Evolutionary conservation across 2,329 filamentous ascomycete genomes (phyloP).

Genomic region (Exophiala spinifera): DNA sequence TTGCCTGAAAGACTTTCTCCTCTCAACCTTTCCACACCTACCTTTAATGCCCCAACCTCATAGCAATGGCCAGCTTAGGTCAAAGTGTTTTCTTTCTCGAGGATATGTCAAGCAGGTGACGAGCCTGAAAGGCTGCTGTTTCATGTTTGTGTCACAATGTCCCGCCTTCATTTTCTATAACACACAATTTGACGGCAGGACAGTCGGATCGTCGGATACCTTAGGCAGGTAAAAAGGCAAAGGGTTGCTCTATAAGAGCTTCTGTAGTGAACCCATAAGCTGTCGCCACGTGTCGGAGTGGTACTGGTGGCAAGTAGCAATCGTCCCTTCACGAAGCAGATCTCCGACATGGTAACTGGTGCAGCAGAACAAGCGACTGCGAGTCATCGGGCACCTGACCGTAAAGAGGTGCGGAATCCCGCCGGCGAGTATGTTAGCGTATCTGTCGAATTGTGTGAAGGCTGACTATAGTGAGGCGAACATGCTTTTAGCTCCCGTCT

Average conservation of each 20-base stretch:
- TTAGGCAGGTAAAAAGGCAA: background rate
- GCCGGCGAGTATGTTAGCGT: conserved; percentile 15
- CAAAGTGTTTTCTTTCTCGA: too few species aligned
- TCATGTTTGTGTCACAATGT: too few species aligned
- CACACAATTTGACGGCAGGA: too few species aligned
- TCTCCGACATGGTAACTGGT: conserved; percentile 2
- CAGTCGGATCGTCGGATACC: background rate
- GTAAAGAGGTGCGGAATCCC: conserved; percentile 9
- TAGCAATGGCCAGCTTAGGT: too few species aligned
- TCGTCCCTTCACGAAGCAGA: background rate
- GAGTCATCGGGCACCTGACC: conserved; percentile 20
- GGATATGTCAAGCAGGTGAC: too few species aligned
- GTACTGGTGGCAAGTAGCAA: conserved; percentile 11
- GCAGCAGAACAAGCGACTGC: conserved; percentile 3
- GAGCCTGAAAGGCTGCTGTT: too few species aligned
- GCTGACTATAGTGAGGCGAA: conserved; percentile 24
- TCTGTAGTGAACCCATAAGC: background rate
- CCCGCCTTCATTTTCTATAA: too few species aligned
- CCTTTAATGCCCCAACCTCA: too few species aligned
- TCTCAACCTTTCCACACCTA: too few species aligned
- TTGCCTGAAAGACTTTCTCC: too few species aligned
- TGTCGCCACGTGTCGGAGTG: conserved; percentile 16
- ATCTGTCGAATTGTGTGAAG: conserved; percentile 4
- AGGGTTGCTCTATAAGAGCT: background rate
- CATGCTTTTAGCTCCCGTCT: conserved; percentile 21